phyloP scores from a whole-genome alignment of 306 rosid species.

The Datisca glomerata region DNA sequence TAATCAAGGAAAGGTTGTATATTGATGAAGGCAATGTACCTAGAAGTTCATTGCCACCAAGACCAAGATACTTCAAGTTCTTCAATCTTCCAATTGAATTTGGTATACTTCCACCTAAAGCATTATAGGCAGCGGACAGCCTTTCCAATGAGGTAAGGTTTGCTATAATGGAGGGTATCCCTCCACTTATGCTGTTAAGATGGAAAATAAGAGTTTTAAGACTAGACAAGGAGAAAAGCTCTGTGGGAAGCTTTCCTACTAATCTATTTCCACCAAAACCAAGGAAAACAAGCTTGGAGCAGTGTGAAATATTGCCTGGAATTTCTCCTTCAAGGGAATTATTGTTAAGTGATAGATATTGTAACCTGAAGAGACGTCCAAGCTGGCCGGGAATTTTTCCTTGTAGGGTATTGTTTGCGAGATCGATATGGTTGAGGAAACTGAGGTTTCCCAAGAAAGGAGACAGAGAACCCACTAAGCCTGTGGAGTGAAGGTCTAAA shows the following conservation, averaged over 20 bases:
- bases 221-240: constrained; percentile 23
- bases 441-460: constrained; percentile 3
- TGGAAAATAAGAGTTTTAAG: constrained; percentile 39
- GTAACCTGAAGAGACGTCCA: constrained; percentile 22
- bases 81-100: constrained; percentile 32
- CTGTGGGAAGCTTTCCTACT: constrained; percentile 31
- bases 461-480: constrained; percentile 4
- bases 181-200: constrained; percentile 33
- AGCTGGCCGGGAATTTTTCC: constrained; percentile 47
- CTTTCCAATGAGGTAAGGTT: constrained; percentile 43
- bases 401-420: not conserved
- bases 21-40: constrained; percentile 42
- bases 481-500: not conserved
- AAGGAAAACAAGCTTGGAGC: constrained; percentile 31
- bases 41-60: constrained; percentile 34
- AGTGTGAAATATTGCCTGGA: constrained; percentile 28
- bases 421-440: not conserved
- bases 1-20: constrained; percentile 8
- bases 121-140: constrained; percentile 47
- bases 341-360: constrained; percentile 40
- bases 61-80: constrained; percentile 38
- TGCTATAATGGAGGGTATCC: constrained; percentile 32
- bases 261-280: constrained; percentile 36
- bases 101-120: constrained; percentile 45
- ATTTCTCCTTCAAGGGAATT: constrained; percentile 32